Conservation (phyloP, 2,329 filamentous ascomycete genomes). For the Fusarium nurragi region DNA sequence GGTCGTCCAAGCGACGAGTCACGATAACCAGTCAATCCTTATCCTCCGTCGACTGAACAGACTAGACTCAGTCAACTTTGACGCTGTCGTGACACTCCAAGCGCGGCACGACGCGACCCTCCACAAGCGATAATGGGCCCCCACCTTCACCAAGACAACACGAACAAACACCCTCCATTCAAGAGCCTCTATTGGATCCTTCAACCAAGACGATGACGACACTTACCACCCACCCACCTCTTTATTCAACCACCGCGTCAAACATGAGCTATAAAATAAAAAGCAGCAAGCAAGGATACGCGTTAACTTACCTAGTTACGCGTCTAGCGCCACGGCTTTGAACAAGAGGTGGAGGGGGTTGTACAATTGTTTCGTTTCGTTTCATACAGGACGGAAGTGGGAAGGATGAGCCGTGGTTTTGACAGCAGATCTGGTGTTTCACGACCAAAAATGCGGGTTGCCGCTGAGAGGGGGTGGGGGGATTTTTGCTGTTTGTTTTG, state of each 20-base stretch:
- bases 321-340: constrained; percentile 6
- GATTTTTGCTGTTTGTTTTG: not conserved
- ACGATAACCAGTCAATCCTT: constrained; percentile 5
- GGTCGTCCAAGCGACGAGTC: constrained; percentile 23
- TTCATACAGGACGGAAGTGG: constrained; percentile 1
- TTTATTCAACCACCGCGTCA: not conserved
- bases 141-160: constrained; percentile 2
- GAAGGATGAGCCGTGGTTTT: constrained; percentile 33
- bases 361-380: constrained; percentile 7
- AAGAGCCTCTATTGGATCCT: not conserved
- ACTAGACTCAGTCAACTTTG: not conserved
- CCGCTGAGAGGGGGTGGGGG: constrained; percentile 10
- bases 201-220: constrained; percentile 2
- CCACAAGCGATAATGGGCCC: constrained; percentile 1
- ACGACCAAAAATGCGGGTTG: constrained; percentile 10
- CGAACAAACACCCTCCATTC: not conserved
- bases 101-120: constrained; percentile 27
- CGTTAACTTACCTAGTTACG: not conserved
- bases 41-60: not conserved
- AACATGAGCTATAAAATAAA: not conserved
- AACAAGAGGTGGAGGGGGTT: not conserved
- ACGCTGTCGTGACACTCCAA: constrained; percentile 11
- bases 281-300: not conserved
- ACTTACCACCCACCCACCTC: not conserved
- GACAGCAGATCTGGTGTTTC: constrained; percentile 33